Conservation (phyloP, 371 early-diverging fungal genomes). For the Batkoa obscura region DNA sequence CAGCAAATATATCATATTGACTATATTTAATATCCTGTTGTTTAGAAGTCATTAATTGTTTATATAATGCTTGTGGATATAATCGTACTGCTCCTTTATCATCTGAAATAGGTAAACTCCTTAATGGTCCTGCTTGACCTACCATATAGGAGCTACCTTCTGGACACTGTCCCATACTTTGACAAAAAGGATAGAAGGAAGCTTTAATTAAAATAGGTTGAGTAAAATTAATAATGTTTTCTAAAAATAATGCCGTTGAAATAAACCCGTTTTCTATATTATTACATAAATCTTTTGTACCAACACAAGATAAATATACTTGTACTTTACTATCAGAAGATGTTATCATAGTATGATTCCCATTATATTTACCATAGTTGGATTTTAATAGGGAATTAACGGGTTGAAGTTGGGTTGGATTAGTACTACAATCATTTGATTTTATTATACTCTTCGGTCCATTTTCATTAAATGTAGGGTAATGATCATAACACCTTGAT, state of each 20-base stretch:
- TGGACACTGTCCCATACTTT: not conserved
- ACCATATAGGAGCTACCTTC: not conserved
- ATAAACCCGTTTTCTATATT: not conserved
- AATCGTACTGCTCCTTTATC: constrained; percentile 21
- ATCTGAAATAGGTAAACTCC: constrained; percentile 21
- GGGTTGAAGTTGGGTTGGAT: too few species aligned
- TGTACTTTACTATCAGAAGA: not conserved
- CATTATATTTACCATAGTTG: too few species aligned
- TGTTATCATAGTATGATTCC: not conserved
- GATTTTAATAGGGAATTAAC: too few species aligned
- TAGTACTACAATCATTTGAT: too few species aligned
- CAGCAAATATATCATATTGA: constrained; percentile 26
- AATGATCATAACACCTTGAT: too few species aligned
- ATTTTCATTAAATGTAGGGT: too few species aligned
- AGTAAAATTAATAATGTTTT: not conserved
- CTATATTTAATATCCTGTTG: not conserved
- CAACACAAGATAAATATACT: not conserved
- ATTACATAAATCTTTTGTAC: not conserved
- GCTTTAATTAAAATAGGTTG: not conserved
- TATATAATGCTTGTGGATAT: constrained; percentile 43
- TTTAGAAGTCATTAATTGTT: constrained; percentile 17
- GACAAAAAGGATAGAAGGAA: not conserved
- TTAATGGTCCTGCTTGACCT: constrained; percentile 20
- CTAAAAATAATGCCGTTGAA: not conserved
- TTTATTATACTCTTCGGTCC: too few species aligned